Evolutionary conservation across 2,329 filamentous ascomycete species (phyloP).

Genomic region (Xylaria sp.): DNA sequence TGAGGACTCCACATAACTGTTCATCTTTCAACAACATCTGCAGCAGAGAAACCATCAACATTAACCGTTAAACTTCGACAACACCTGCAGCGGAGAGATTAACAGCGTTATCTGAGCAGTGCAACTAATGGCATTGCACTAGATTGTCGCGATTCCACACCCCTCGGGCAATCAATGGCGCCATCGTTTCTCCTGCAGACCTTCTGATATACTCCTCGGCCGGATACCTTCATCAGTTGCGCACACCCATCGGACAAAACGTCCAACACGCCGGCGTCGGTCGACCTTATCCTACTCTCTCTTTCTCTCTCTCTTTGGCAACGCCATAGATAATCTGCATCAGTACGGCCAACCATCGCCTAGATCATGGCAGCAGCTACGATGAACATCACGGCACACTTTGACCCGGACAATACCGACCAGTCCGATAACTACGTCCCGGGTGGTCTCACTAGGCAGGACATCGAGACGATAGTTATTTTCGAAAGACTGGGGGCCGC

Average conservation of each 20-base stretch:
- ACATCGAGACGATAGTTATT: conserved; percentile 47
- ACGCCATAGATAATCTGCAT: neutral
- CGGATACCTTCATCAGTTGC: neutral
- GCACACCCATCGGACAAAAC: neutral
- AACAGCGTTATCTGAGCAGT: no score
- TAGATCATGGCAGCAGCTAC: neutral
- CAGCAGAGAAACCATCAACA: no score
- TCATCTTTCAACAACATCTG: no score
- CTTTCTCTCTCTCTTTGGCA: no score
- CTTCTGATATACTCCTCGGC: neutral
- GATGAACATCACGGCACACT: conserved; percentile 10
- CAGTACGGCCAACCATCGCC: neutral
- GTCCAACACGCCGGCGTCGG: neutral
- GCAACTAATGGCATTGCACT: no score
- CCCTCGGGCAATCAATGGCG: neutral
- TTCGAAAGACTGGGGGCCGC: conserved; percentile 58
- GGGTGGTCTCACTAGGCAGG: conserved; percentile 24
- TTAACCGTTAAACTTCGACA: no score
- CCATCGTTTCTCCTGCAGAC: neutral
- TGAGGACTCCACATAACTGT: no score
- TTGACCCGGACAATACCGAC: conserved; percentile 12
- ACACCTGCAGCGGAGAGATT: no score
- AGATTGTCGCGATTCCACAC: neutral
- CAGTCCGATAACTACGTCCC: neutral
- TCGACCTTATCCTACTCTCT: neutral